Base-by-base conservation (phyloP, 164 flowering plant species). In the Tinospora cordifolia region DNA sequence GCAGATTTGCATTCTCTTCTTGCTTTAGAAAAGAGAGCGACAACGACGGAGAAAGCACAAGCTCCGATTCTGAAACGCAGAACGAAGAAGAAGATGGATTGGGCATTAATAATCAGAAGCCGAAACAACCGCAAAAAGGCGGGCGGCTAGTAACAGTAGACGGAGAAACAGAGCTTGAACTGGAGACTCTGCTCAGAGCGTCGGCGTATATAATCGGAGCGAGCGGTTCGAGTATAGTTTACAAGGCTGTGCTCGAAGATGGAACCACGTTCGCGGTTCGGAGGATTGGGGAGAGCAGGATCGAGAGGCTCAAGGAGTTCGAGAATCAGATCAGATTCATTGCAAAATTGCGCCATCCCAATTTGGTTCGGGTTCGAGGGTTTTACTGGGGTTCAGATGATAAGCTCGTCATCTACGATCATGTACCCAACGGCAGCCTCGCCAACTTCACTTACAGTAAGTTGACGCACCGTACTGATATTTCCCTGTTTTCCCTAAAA, bases 201-300 rank as follows among this genome's bases (percentile, higher is more conserved):
- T 90, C 98, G 26, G 99, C 99, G 6, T 95, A 89, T 59, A 91
- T 92, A 3, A 72, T 95, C 25, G 99, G 99, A 0, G 96, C 97
- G 15, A 85, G 86, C 9, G 96, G 97, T 17, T 80, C 93, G 14
- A 91, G 96, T 77, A 95, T 95, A 54, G 83, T 92, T 79, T 95
- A 95, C 85, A 95, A 90, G 77, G 99, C 98, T 2, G 92, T 94
- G 66, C 79, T 89, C 6, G 88, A 77, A 22, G 84, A 89, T 49
- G 96, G 97, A 38, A 74, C 82, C 3, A 77, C 88, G 14, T 76
- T 88, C 65, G 97, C 97, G 0, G 97, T 94, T 26, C 73, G 97
- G 75, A 76, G 99, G 65, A 85, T 94, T 10, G 96, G 90, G 2
- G 90, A 89, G 34, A 66, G 80, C 19, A 85, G 87, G 0, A 78